These are phyloP conservation scores for Sicyos edulis DNA, from an alignment of 306 rosid genomes.

Conservation along the genomic window DNA sequence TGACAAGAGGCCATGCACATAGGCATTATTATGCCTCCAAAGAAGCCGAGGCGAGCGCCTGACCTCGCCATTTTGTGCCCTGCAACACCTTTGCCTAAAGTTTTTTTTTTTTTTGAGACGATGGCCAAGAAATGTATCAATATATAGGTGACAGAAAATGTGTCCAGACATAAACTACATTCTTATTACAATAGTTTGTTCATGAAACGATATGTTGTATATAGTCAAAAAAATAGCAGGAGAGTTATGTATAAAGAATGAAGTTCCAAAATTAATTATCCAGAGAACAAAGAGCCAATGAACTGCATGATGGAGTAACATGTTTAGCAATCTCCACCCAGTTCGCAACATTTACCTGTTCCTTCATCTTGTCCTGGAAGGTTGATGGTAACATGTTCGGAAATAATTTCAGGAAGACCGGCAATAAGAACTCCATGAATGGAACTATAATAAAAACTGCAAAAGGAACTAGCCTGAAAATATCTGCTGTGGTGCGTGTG, in stretches of 20 bases:
- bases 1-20: no score
- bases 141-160: neutral
- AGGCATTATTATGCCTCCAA: no score
- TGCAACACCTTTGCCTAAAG: no score
- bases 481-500: conserved; percentile 86
- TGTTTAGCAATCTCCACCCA: conserved; percentile 18
- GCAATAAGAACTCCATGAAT: conserved; percentile 83
- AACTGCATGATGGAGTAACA: conserved; percentile 10
- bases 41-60: no score
- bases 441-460: conserved; percentile 90
- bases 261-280: conserved; percentile 3
- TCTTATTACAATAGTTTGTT: neutral
- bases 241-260: neutral
- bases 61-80: no score
- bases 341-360: conserved; percentile 51
- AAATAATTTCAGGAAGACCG: conserved; percentile 77
- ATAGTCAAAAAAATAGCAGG: neutral
- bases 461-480: conserved; percentile 89
- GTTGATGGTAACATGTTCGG: conserved; percentile 98
- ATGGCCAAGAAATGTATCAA: neutral
- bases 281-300: conserved; percentile 15
- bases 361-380: conserved; percentile 93
- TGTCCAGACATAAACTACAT: conserved; percentile 10
- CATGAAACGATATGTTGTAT: neutral
- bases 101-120: neutral